phyloP scores from a whole-genome alignment of 1,284 basidiomycete genomes.

The Ceratobasidium sp. region DNA sequence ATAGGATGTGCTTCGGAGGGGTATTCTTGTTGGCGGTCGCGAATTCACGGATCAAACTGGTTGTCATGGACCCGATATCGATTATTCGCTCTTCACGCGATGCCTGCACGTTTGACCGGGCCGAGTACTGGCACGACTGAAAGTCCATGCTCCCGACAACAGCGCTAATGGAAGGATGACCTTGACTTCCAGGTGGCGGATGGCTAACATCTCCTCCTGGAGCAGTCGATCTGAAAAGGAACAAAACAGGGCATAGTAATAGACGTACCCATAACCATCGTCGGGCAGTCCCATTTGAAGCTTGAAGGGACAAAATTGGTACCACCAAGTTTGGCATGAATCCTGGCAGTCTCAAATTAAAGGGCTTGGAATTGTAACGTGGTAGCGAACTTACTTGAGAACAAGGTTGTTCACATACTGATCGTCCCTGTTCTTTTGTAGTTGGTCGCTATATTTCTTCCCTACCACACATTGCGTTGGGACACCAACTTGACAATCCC shows the following conservation, averaged over 20 bases:
- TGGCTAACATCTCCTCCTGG: slow-evolving; percentile 40
- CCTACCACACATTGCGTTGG: slow-evolving; percentile 69
- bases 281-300: slow-evolving; percentile 18
- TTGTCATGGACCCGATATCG: slow-evolving; percentile 14
- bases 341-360: background rate
- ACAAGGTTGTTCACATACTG: slow-evolving; percentile 81
- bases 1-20: slow-evolving; percentile 34
- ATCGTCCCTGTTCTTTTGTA: slow-evolving; percentile 46
- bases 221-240: background rate
- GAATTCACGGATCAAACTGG: slow-evolving; percentile 2
- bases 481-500: slow-evolving; percentile 72
- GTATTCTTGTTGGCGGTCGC: slow-evolving; percentile 4
- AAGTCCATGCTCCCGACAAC: slow-evolving; percentile 75
- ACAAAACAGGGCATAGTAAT: background rate
- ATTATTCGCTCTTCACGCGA: slow-evolving; percentile 74
- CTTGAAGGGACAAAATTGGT: slow-evolving; percentile 34
- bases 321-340: slow-evolving; percentile 37
- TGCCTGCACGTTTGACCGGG: slow-evolving; percentile 68
- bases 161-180: slow-evolving; percentile 76
- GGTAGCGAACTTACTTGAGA: slow-evolving; percentile 62
- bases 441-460: slow-evolving; percentile 20
- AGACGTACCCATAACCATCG: slow-evolving; percentile 35
- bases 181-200: slow-evolving; percentile 60
- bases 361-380: no score
- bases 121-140: slow-evolving; percentile 57